Percentiles rank a stretch among this genome's conserved stretches.
Conservation (phyloP, 495 filamentous ascomycete species). For the Penicillium mononematosum region DNA sequence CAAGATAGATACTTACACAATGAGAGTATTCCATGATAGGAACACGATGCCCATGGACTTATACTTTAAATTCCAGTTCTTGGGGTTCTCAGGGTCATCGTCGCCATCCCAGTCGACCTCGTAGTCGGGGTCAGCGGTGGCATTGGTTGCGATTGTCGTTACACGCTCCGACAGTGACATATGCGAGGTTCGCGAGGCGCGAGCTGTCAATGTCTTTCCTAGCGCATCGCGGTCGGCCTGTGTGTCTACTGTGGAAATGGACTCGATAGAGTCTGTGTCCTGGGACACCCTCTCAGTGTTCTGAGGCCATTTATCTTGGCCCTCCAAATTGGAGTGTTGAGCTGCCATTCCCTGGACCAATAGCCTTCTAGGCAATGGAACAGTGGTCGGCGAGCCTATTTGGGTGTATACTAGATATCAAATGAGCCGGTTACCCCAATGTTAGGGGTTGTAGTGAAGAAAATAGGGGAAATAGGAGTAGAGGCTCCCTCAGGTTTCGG, state of each 20-base stretch:
- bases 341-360: conserved; percentile 18
- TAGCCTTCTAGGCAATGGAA: not conserved
- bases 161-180: conserved; percentile 36
- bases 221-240: conserved; percentile 30
- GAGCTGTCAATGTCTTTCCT: conserved; percentile 30
- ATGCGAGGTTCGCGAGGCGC: conserved; percentile 21
- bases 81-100: conserved; percentile 66
- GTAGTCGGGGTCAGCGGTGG: conserved; percentile 62
- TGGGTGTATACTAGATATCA: not conserved
- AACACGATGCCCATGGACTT: conserved; percentile 59
- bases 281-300: conserved; percentile 21
- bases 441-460: not conserved
- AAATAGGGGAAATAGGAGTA: not conserved
- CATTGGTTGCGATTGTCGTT: conserved; percentile 58
- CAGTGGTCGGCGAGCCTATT: not conserved
- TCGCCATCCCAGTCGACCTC: conserved; percentile 72
- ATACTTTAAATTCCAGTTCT: conserved; percentile 72
- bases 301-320: conserved; percentile 29
- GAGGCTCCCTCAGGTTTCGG: too few relatives aligned
- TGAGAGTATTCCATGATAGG: conserved; percentile 71
- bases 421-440: not conserved
- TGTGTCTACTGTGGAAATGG: conserved; percentile 35
- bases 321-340: conserved; percentile 16
- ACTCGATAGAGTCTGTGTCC: conserved; percentile 32
- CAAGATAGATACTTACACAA: conserved; percentile 48